A percentile compares a stretch with the other conserved stretches of the same genome.
phyloP scores from a whole-genome alignment of 257 asterid species.

The Cinchona pubescens region DNA sequence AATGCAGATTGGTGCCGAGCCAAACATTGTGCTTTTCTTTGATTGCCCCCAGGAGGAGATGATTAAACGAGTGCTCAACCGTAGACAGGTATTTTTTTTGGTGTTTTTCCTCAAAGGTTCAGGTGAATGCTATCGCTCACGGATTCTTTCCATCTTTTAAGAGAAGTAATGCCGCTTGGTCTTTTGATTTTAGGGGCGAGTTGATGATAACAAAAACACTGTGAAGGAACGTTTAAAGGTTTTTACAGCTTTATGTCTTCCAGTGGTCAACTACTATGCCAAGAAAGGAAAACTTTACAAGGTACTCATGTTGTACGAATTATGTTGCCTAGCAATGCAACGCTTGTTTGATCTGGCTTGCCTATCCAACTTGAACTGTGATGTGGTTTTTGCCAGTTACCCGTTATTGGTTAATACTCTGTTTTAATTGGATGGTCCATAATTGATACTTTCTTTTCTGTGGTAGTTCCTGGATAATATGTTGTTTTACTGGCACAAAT shows the following conservation, averaged over 20 bases:
- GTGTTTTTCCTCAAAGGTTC: neutral
- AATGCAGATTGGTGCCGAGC: constrained; percentile 82
- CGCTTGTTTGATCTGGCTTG: constrained; percentile 5
- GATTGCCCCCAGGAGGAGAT: constrained; percentile 92
- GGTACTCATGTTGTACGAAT: constrained; percentile 46
- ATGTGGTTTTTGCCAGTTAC: neutral
- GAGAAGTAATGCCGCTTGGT: constrained; percentile 10
- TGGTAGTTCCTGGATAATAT: neutral
- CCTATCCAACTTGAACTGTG: neutral
- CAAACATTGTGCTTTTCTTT: constrained; percentile 83
- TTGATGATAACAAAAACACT: constrained; percentile 87
- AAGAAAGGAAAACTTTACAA: constrained; percentile 75
- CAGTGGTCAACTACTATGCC: constrained; percentile 78
- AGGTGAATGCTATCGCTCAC: neutral
- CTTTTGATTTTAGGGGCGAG: constrained; percentile 64
- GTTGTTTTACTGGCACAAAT: neutral
- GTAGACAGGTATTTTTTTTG: constrained; percentile 62
- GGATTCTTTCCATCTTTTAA: constrained; percentile 13
- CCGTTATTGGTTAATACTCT: neutral
- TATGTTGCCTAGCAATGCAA: neutral
- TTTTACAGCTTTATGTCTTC: constrained; percentile 66
- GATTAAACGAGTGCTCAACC: constrained; percentile 81
- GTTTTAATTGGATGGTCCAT: neutral
- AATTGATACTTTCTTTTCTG: neutral
- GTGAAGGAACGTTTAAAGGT: constrained; percentile 75